Percentiles rank a stretch among this genome's conserved stretches.
Evolutionary conservation across 2,329 filamentous ascomycete genomes (phyloP).

Genomic region (Trichoderma sp.): DNA sequence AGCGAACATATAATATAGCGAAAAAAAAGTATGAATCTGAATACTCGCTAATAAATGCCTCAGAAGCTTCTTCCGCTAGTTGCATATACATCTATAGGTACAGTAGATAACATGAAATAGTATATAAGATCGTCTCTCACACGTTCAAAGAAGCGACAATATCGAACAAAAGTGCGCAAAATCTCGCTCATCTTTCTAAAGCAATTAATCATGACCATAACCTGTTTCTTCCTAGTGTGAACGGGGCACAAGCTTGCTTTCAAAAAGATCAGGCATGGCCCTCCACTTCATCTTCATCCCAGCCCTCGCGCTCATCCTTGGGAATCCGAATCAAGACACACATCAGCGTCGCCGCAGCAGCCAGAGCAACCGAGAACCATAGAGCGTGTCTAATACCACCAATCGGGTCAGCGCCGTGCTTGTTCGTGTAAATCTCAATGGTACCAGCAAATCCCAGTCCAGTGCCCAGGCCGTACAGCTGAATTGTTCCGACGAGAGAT

Average conservation of each 20-base stretch:
- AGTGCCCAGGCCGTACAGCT: conserved; percentile 17
- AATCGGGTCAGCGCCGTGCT: not conserved
- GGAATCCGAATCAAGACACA: conserved; percentile 16
- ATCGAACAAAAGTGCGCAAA: not conserved
- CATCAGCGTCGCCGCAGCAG: not conserved
- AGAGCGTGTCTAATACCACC: conserved; percentile 9
- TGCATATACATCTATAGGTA: not conserved
- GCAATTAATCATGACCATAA: not conserved
- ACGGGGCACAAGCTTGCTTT: not conserved
- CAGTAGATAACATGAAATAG: not conserved
- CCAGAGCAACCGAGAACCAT: conserved; percentile 17
- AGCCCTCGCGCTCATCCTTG: conserved; percentile 17
- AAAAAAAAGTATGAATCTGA: not conserved
- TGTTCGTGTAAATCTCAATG: conserved; percentile 18
- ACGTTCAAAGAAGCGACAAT: not conserved
- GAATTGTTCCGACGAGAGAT: conserved; percentile 11
- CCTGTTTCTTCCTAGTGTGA: not conserved
- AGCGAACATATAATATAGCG: too few species aligned
- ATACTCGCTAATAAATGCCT: not conserved
- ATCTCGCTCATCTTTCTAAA: not conserved
- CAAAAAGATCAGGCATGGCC: not conserved
- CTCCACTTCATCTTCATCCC: conserved; percentile 14
- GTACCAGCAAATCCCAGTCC: conserved; percentile 13
- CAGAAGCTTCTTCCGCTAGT: not conserved
- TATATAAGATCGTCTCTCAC: not conserved